Evolutionary conservation across 768 basidiomycete species (phyloP), one percentile per base, ranked within the genome.

Genomic region (Xerocomus brunneocitrinus): DNA sequence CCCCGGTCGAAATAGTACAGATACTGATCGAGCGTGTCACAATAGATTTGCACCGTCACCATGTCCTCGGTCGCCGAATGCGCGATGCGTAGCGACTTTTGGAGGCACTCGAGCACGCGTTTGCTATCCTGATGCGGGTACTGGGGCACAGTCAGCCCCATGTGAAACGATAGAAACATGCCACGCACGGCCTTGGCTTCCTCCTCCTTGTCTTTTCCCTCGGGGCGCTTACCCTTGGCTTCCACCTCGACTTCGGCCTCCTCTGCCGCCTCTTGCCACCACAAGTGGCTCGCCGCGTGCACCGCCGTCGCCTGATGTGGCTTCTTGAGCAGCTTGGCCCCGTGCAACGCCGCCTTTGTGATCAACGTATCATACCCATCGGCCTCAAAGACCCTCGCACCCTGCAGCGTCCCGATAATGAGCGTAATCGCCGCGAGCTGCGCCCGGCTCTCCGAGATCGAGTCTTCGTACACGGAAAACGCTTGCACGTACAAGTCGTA

Each of bases 401-500:
- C 84, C 52, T 92, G 91, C 38, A 99, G 74, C 6, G 93, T 91
- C 46, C 89, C 87, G 54, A 98, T 97, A 61, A 99, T 89, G 19
- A 95, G 80, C 6, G 93, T 91, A 66, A 99, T 98, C n/a, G 95
- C 95, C 64, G 95, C 92, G 8, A 99, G 74, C 69, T 99, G 97
- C 5, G 93, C 93, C 4, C 95, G 83, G 32, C 89, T 91, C 66
- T 99, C 97, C 42, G 91, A 94, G 47, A 99, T 98, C 62, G 82
- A 87, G 69, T 99, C 97, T 67, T 99, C 97, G 72, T 99, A 98
- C 12, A 98, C 93, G 27, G 87, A 93, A 69, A 99, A 98, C 0
- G 95, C 92, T 68, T 98, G 94, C 13, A 98, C 97, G 64, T 95
- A 98, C 61, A 98, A 85, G 68, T 99, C 95, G 67, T 99, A 99